phyloP scores from a whole-genome alignment of 2,329 filamentous ascomycete genomes.

The Hymenoscyphus albidus region DNA sequence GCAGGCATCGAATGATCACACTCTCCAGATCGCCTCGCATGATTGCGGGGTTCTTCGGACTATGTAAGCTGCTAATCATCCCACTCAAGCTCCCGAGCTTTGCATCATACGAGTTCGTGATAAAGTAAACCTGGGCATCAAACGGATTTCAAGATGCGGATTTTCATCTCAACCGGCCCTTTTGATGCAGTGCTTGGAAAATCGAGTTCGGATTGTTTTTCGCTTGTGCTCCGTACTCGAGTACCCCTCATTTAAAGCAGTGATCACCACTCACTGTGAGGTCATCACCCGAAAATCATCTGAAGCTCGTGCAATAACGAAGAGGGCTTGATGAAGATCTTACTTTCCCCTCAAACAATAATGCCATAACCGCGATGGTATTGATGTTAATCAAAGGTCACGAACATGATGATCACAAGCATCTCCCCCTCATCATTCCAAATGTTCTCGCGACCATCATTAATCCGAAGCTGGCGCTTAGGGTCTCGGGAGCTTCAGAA shows the following conservation, averaged over 20 bases:
- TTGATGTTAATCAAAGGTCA: background rate
- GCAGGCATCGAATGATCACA: background rate
- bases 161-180: background rate
- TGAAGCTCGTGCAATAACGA: constrained; percentile 5
- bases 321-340: constrained; percentile 7
- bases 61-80: background rate
- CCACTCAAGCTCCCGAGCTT: background rate
- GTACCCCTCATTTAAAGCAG: background rate
- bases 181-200: background rate
- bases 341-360: background rate
- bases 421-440: background rate
- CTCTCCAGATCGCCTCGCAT: background rate
- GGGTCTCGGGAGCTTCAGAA: background rate
- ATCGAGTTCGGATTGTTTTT: background rate
- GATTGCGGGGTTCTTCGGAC: background rate
- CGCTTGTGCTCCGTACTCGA: constrained; percentile 1
- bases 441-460: background rate
- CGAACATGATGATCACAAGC: background rate
- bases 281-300: constrained; percentile 10
- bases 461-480: background rate
- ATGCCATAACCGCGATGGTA: background rate
- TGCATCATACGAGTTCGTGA: background rate
- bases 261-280: constrained; percentile 8
- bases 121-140: background rate
- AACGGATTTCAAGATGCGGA: background rate